Conservation (phyloP, 441 rosid species). For the Populus trichocarpa region DNA sequence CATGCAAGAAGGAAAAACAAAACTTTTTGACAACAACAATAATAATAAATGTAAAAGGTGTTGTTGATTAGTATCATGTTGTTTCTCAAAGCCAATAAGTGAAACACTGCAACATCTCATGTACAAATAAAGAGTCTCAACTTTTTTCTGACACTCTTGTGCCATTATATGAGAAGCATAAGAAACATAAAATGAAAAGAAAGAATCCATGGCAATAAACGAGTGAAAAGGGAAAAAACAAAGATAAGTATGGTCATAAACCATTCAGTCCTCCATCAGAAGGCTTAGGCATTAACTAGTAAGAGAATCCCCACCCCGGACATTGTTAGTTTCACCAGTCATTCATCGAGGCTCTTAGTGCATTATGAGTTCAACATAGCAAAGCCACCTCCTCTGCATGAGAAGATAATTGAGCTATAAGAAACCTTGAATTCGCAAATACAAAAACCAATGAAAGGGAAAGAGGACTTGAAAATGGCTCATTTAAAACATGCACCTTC, state of each 20-base stretch:
- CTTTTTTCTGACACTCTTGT: neutral
- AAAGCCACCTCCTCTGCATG: conserved; percentile 32
- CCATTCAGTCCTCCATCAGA: neutral
- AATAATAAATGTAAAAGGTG: no score
- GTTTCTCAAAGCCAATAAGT: neutral
- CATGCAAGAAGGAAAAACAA: neutral
- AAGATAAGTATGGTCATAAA: neutral
- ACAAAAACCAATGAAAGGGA: no score
- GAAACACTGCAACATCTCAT: neutral
- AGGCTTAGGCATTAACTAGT: neutral
- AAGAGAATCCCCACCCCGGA: neutral
- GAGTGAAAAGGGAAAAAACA: neutral
- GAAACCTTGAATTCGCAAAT: neutral
- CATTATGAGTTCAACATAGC: conserved; percentile 17
- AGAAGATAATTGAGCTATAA: neutral
- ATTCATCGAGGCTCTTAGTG: neutral
- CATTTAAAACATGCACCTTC: conserved; percentile 7
- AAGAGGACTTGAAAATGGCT: neutral
- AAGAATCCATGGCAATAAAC: neutral
- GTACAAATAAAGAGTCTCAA: neutral
- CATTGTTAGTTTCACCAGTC: neutral
- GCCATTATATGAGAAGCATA: neutral
- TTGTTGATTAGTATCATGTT: neutral
- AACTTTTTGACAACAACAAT: neutral
- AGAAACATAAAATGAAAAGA: neutral